phyloP scores from a whole-genome alignment of 129 eudicot genomes.

The Erigeron canadensis region DNA sequence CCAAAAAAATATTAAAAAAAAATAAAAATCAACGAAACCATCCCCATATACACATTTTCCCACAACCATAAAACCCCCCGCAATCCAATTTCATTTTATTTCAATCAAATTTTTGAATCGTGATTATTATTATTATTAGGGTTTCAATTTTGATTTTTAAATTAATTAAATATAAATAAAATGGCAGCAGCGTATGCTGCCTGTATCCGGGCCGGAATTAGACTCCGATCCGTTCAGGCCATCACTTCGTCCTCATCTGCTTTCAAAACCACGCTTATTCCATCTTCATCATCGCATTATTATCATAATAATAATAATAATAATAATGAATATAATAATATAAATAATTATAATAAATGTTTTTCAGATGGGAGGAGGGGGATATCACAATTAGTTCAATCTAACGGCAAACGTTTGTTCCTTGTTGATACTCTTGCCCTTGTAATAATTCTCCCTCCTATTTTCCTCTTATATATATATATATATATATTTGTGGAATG shows the following conservation, averaged over 20 bases:
- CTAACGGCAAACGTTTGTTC: conserved; percentile 68
- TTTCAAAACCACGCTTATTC: conserved; percentile 11
- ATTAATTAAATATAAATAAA: conserved; percentile 1
- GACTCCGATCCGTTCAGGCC: conserved; percentile 38
- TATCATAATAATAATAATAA: not conserved
- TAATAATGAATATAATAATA: too few relatives aligned
- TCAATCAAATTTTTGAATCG: not conserved
- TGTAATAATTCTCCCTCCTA: conserved; percentile 32
- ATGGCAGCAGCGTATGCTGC: conserved; percentile 76
- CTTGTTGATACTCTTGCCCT: conserved; percentile 93
- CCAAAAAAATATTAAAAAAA: too few relatives aligned
- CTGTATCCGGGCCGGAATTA: conserved; percentile 44
- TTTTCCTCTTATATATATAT: too few relatives aligned
- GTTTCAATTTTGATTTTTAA: too few relatives aligned
- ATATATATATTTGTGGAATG: too few relatives aligned
- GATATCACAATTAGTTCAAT: conserved; percentile 57
- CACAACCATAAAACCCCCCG: not conserved
- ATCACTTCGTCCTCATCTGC: conserved; percentile 14
- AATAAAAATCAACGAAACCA: not conserved
- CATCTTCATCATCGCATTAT: conserved; percentile 21
- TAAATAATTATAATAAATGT: too few relatives aligned
- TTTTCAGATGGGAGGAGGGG: conserved; percentile 30
- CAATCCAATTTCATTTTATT: too few relatives aligned
- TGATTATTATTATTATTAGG: not conserved
- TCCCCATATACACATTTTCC: not conserved